Base-by-base conservation (phyloP, 768 basidiomycete genomes). In the Xerocomus spinulosus region DNA sequence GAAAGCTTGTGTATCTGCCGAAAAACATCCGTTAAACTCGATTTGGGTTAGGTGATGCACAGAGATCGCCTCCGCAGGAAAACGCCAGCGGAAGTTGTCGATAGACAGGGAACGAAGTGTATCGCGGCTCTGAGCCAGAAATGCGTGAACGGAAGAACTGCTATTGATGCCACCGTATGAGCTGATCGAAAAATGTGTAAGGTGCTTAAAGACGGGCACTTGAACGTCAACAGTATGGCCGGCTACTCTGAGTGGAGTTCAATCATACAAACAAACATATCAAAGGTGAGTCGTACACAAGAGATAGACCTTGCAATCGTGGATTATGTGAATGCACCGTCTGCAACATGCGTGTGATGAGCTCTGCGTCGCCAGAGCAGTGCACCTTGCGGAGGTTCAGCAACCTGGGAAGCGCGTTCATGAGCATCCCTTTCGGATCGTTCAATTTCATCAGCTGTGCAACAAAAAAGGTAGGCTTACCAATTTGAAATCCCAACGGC, bases 1-100 rank as follows among this genome's bases (percentile, higher is more conserved):
- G 52, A 87, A 75, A 2, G 75, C 73, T 23, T 77, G 73, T 1
- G 72, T 70, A 40, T 74, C 74, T 1, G 68, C 53, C 1, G 78
- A 74, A 59, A 83, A 73, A 51, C 74, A 70, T 8, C 83, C 82
- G 2, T 75, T 71, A 61, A 85, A 85, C 52, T 79, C 70, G 50
- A 87, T 74, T 42, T 75, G 72, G 5, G 82, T 82, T 32, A 87
- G 74, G 61, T 86, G 81, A 24, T 81, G 78, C 42, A 84, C 71
- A 18, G 77, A 76, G 44, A 85, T 68, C 26, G 67, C 64, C 14
- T 74, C 69, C 0, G 73, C 55, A 3, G 84, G 82, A 64, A 83
- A 83, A 15, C 68, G 66, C 81, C 82, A 84, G 23, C 68, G 68
- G 8, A 66, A 70, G 54, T 79, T 81, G 44, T 77, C 73, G 54